These are phyloP conservation scores for Tulasnella sp. DNA, from an alignment of 768 basidiomycete genomes.

Conservation along the genomic window DNA sequence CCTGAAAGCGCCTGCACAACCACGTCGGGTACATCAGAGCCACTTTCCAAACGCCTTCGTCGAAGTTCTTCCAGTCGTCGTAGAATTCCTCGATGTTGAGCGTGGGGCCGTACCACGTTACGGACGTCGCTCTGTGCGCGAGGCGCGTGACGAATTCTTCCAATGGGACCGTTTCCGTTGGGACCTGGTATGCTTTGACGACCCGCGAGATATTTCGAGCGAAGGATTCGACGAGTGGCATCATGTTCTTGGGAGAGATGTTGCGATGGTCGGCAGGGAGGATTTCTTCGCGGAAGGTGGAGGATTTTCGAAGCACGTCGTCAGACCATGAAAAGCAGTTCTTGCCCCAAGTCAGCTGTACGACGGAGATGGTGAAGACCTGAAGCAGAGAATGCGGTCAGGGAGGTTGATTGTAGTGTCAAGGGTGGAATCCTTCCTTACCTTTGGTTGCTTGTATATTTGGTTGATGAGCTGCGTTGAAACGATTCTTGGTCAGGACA, in stretches of 20 bases:
- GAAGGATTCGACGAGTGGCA: not conserved
- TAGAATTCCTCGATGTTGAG: slow-evolving; percentile 1
- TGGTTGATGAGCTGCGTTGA: slow-evolving; percentile 16
- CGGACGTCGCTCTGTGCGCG: slow-evolving; percentile 22
- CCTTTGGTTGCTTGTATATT: slow-evolving; percentile 32
- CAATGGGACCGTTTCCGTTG: not conserved
- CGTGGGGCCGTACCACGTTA: slow-evolving; percentile 19
- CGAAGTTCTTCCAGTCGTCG: slow-evolving; percentile 4
- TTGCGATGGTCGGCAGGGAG: not conserved
- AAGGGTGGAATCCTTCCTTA: not conserved
- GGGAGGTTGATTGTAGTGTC: not conserved
- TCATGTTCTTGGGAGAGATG: slow-evolving; percentile 14
- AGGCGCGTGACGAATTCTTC: not conserved
- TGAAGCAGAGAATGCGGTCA: not conserved
- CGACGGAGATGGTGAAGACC: not conserved
- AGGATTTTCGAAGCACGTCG: slow-evolving; percentile 16
- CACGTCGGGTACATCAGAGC: slow-evolving; percentile 2
- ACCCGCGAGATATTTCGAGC: not conserved
- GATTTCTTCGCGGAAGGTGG: not conserved
- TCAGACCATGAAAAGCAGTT: slow-evolving; percentile 5
- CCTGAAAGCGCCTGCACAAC: not conserved
- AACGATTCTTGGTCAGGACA: not conserved
- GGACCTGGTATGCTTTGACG: not conserved
- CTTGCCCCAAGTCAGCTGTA: slow-evolving; percentile 9
- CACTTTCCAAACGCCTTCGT: not conserved